Conservation (phyloP, 176 grass and related monocot species). For the Olyra latifolia region DNA sequence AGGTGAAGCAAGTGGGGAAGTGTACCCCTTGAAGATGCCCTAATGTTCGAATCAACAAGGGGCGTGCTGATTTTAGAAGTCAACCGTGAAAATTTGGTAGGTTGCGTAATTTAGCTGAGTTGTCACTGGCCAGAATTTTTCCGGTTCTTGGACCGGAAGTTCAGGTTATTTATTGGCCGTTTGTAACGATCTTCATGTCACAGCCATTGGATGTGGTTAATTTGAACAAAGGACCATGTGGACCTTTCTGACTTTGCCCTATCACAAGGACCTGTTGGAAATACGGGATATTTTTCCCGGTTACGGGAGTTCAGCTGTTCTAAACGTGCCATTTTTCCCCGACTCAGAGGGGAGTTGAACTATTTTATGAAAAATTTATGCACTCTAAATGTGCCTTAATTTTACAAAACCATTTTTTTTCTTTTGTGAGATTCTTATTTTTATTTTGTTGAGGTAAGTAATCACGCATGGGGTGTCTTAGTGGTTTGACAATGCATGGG, state of each 20-base stretch:
- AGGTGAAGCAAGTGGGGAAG: no score
- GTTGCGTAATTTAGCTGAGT: neutral
- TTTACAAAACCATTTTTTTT: no score
- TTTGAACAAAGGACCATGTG: slow-evolving; percentile 10
- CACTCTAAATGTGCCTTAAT: no score
- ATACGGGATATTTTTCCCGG: no score
- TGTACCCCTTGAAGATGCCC: no score
- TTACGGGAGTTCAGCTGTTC: no score
- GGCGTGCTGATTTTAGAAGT: slow-evolving; percentile 3
- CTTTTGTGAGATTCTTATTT: neutral
- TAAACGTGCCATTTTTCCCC: no score
- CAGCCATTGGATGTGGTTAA: neutral
- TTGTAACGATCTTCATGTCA: neutral
- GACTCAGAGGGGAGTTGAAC: no score
- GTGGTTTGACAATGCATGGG: no score
- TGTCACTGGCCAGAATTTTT: neutral
- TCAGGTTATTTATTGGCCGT: slow-evolving; percentile 7
- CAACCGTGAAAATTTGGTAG: neutral
- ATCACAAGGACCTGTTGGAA: no score
- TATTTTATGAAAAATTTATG: no score
- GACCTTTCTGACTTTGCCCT: neutral
- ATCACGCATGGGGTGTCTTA: slow-evolving; percentile 1
- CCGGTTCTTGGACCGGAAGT: neutral
- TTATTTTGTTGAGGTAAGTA: neutral
- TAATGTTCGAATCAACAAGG: slow-evolving; percentile 15